Percentiles rank a stretch among this genome's conserved stretches.
Conservation (phyloP, 768 basidiomycete genomes). For the Russula griseocarnosa region DNA sequence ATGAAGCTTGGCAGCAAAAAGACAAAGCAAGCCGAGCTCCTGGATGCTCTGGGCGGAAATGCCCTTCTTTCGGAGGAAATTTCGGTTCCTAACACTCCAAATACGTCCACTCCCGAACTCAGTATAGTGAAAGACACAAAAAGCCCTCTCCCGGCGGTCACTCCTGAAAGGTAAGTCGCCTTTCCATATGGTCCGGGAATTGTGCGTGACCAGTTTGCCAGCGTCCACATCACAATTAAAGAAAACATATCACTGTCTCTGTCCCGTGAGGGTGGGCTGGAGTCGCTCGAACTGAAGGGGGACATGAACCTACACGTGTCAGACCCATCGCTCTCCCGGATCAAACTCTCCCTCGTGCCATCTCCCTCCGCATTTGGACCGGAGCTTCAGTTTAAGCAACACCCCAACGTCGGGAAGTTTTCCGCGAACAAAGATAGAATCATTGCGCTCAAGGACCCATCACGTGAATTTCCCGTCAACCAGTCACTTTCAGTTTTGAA, state of each 20-base stretch:
- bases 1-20: conserved; percentile 97
- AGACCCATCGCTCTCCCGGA: conserved; percentile 65
- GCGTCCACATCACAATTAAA: conserved; percentile 82
- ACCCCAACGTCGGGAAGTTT: conserved; percentile 91
- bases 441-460: conserved; percentile 80
- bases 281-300: conserved; percentile 87
- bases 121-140: conserved; percentile 47
- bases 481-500: conserved; percentile 84
- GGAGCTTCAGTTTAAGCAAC: conserved; percentile 92
- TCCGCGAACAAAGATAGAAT: conserved; percentile 59
- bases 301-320: conserved; percentile 90
- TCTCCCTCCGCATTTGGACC: conserved; percentile 56
- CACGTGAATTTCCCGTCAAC: conserved; percentile 80
- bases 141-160: conserved; percentile 70
- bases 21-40: conserved; percentile 79
- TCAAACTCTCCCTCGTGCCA: conserved; percentile 62
- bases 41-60: conserved; percentile 85
- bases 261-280: conserved; percentile 85
- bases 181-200: neutral
- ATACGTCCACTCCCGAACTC: conserved; percentile 45
- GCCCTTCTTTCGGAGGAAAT: conserved; percentile 54
- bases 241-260: conserved; percentile 79
- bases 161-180: conserved; percentile 59
- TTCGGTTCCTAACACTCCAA: conserved; percentile 49
- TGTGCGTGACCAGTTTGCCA: conserved; percentile 34